These are phyloP conservation scores for Chaetomium tenue DNA, from an alignment of 495 filamentous ascomycete species.

Conservation along the genomic window DNA sequence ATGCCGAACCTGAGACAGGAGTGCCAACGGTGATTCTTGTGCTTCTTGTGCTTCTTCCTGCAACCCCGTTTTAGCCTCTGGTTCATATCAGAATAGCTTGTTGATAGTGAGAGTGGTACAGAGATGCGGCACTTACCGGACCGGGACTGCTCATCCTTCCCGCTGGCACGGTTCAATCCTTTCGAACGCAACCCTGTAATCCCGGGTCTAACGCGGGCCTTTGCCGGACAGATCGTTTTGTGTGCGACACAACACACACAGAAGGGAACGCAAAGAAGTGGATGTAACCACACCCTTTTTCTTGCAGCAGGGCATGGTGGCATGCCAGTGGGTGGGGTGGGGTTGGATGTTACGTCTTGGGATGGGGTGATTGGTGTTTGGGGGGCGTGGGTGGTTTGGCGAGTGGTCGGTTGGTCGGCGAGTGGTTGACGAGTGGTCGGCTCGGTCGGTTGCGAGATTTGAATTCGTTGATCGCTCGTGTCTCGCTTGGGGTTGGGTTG, in stretches of 20 bases:
- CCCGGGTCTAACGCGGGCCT: slow-evolving; percentile 9
- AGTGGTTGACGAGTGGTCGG: too few relatives aligned
- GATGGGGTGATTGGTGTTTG: background rate
- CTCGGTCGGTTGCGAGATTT: too few relatives aligned
- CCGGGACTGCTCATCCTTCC: background rate
- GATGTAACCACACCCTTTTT: background rate
- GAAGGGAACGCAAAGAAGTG: too few relatives aligned
- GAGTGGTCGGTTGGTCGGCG: too few relatives aligned
- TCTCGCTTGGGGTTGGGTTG: too few relatives aligned
- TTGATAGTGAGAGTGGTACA: too few relatives aligned
- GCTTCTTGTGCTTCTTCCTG: background rate
- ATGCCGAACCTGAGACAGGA: background rate
- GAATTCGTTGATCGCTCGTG: too few relatives aligned
- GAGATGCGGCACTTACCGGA: background rate
- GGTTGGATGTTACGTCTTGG: background rate
- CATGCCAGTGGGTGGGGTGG: background rate
- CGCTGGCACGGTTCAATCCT: background rate
- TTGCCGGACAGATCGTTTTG: slow-evolving; percentile 1
- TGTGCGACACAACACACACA: background rate
- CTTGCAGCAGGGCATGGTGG: background rate
- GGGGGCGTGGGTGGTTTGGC: too few relatives aligned
- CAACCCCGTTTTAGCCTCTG: background rate
- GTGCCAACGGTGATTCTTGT: background rate
- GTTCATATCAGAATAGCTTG: too few relatives aligned
- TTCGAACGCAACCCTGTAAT: slow-evolving; percentile 1